These are phyloP conservation scores for Paraconiothyrium sp. DNA, from an alignment of 2,329 filamentous ascomycete species.

Conservation along the genomic window DNA sequence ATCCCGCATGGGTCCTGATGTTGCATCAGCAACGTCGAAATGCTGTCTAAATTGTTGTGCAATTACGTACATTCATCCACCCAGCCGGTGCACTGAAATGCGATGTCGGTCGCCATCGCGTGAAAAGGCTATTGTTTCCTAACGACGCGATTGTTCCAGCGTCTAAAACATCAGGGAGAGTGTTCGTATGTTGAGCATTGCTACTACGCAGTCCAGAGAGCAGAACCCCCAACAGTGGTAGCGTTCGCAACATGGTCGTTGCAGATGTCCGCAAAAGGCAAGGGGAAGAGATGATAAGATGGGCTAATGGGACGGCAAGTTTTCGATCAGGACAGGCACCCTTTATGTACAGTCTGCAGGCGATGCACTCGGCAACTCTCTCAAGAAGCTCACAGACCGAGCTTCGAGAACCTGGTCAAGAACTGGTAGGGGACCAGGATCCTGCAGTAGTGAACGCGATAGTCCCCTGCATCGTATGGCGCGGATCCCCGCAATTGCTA, in stretches of 20 bases:
- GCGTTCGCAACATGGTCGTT: constrained; percentile 31
- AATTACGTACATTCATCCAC: constrained; percentile 55
- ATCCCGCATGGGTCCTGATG: constrained; percentile 60
- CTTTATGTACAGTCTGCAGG: constrained; percentile 12
- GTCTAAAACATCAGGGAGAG: constrained; percentile 38
- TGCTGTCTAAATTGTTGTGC: too few species aligned
- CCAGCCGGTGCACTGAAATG: constrained; percentile 60
- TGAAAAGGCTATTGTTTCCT: constrained; percentile 61
- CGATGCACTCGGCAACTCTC: not conserved
- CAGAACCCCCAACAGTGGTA: constrained; percentile 36
- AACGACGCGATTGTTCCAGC: constrained; percentile 39
- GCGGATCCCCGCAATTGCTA: constrained; percentile 7
- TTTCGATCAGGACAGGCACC: not conserved
- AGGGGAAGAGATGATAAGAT: not conserved
- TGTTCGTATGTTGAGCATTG: constrained; percentile 30
- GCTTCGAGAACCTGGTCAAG: not conserved
- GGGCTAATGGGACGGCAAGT: not conserved
- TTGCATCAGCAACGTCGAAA: constrained; percentile 15
- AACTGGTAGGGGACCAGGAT: constrained; percentile 5
- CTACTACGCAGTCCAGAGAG: constrained; percentile 30
- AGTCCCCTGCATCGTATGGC: constrained; percentile 20
- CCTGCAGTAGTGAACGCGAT: constrained; percentile 15
- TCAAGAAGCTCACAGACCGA: constrained; percentile 3
- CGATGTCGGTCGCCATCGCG: constrained; percentile 57
- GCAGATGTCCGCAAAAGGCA: not conserved